Conservation (phyloP, 352 stramenopile genomes). For the Globisporangium canariense region DNA sequence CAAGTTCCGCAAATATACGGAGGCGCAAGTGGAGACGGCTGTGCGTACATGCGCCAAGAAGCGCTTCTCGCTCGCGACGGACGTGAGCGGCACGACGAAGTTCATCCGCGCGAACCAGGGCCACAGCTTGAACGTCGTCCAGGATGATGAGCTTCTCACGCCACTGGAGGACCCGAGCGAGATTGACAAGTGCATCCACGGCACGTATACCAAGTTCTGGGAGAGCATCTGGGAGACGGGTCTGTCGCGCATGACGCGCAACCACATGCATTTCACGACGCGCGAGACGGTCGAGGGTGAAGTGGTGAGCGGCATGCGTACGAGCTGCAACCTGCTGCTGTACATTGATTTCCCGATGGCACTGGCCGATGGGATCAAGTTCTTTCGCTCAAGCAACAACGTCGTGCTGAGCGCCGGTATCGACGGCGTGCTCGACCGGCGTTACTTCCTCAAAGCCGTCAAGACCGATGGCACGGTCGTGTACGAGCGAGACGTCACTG, state of each 20-base stretch:
- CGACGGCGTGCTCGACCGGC: constrained; percentile 39
- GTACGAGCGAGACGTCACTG: constrained; percentile 32
- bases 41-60: constrained; percentile 73
- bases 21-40: constrained; percentile 60
- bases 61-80: constrained; percentile 63
- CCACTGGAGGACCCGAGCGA: constrained; percentile 46
- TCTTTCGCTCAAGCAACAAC: constrained; percentile 85
- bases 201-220: constrained; percentile 74
- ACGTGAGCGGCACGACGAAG: constrained; percentile 30
- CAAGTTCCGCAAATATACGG: constrained; percentile 49
- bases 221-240: constrained; percentile 53
- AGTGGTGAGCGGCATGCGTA: constrained; percentile 77
- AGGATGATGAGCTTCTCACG: constrained; percentile 68
- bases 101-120: constrained; percentile 85
- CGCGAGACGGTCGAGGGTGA: constrained; percentile 39
- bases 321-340: constrained; percentile 67
- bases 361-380: constrained; percentile 67
- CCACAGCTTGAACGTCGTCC: constrained; percentile 61
- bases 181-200: constrained; percentile 66
- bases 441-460: constrained; percentile 67
- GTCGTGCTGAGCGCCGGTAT: constrained; percentile 69
- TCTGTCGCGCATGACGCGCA: constrained; percentile 75
- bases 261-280: constrained; percentile 86
- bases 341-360: constrained; percentile 64
- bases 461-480: constrained; percentile 46